phyloP scores from a whole-genome alignment of 2,329 filamentous ascomycete species.

The Bipolaris gigantea region DNA sequence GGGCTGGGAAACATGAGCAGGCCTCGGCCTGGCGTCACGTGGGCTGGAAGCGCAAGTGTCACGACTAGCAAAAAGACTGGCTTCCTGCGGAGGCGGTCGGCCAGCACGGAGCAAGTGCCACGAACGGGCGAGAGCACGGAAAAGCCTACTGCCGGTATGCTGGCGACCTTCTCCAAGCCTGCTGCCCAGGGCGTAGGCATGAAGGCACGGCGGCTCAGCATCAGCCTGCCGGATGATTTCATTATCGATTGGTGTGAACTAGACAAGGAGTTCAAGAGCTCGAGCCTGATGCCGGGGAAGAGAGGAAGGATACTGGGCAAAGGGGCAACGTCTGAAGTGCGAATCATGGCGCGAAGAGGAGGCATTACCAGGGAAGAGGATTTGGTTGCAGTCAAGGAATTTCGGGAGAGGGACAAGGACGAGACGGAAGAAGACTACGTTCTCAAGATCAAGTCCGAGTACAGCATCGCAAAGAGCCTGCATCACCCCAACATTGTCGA shows the following conservation, averaged over 20 bases:
- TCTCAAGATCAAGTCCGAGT: slow-evolving; percentile 90
- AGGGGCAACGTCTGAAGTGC: slow-evolving; percentile 81
- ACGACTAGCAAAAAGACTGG: slow-evolving; percentile 24
- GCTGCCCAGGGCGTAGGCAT: slow-evolving; percentile 72
- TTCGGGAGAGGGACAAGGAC: slow-evolving; percentile 69
- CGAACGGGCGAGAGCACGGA: slow-evolving; percentile 27
- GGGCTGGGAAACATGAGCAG: slow-evolving; percentile 34
- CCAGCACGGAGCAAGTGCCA: slow-evolving; percentile 42
- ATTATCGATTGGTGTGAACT: slow-evolving; percentile 71
- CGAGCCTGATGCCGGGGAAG: slow-evolving; percentile 68
- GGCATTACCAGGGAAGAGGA: slow-evolving; percentile 59
- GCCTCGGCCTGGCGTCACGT: slow-evolving; percentile 34
- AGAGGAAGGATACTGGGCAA: slow-evolving; percentile 77
- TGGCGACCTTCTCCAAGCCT: slow-evolving; percentile 42
- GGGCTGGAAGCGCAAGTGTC: slow-evolving; percentile 29
- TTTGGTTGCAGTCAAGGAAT: slow-evolving; percentile 85
- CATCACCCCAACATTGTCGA: slow-evolving; percentile 87
- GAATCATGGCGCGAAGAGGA: slow-evolving; percentile 75
- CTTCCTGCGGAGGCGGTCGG: slow-evolving; percentile 40
- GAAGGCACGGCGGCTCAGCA: slow-evolving; percentile 76
- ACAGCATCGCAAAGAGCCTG: slow-evolving; percentile 80
- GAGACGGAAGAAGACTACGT: slow-evolving; percentile 77
- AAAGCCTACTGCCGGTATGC: slow-evolving; percentile 37
- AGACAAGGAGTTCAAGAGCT: slow-evolving; percentile 66
- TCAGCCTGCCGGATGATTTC: slow-evolving; percentile 74